Evolutionary conservation across 148 eudicot genomes (phyloP), one percentile per base, ranked within the genome.

Genomic region (Polygonum aviculare): DNA sequence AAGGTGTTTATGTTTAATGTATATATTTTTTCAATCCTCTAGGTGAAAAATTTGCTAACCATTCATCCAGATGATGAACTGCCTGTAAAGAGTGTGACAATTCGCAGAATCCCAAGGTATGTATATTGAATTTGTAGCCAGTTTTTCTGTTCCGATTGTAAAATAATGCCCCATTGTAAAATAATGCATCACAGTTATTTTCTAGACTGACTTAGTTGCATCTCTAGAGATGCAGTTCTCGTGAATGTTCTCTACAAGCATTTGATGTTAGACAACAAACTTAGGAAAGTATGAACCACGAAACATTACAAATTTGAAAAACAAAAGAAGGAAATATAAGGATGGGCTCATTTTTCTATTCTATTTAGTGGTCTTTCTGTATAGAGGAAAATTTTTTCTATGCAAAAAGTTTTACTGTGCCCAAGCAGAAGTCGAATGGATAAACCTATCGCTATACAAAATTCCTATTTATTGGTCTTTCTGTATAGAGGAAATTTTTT

Each of bases 61-160:
- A 81, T 93, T 69, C 82, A 92, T 77, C 97, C 97, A 15, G 93
- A 93, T 78, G 99, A 93, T 80, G 82, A 86, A 81, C 77, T 86
- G 54, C 99, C 90, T 73, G 92, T 95, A 70, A 95, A 93, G 89
- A 87, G 80, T 81, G 97, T 93, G 60, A 95, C 99, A 5, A 90
- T 95, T 76, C 99, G 99, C 81, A 89, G 82, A 78, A 87, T 95
- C 79, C 99, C 99, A 54, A 90, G 93, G 98, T 90, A 87, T 47
- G 49, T 47, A 48, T 71, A 40, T 39, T 33, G 5, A 5, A 47
- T 38, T 26, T 18, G 47, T 40, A 70, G 48, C 41, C 48, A 44
- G 6, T 41, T 71, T 35, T 12, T 21, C 35, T 4, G 4, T 72
- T 19, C 45, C 51, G 16, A 19, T 21, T 21, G 33, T 72, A 36